Conservation (phyloP, 768 basidiomycete species). For the Pleurotus ostreatus region DNA sequence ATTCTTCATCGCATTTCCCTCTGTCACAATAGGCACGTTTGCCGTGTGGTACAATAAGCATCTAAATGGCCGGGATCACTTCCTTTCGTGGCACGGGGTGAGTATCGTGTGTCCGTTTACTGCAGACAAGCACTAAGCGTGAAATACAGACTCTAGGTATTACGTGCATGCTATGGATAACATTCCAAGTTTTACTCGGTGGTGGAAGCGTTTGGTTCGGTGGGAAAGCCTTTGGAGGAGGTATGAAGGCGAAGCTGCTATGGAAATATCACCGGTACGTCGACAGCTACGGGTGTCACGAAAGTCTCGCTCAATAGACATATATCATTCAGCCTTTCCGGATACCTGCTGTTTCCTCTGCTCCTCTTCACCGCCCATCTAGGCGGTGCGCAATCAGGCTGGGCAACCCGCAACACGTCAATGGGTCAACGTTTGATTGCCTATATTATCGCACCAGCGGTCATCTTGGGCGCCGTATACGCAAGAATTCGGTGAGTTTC, state of each 20-base stretch:
- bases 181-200: slow-evolving; percentile 58
- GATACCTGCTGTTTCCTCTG: slow-evolving; percentile 63
- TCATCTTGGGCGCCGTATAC: slow-evolving; percentile 40
- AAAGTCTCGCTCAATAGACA: not conserved
- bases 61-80: slow-evolving; percentile 46
- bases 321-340: slow-evolving; percentile 49
- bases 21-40: slow-evolving; percentile 55
- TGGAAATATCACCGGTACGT: slow-evolving; percentile 83
- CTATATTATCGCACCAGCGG: slow-evolving; percentile 52
- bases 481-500: slow-evolving; percentile 47
- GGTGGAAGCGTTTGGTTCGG: slow-evolving; percentile 76
- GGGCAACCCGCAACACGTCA: slow-evolving; percentile 39
- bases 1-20: slow-evolving; percentile 49
- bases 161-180: slow-evolving; percentile 56
- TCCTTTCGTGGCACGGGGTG: slow-evolving; percentile 76
- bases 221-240: slow-evolving; percentile 69
- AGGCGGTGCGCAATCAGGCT: slow-evolving; percentile 67
- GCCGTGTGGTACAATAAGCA: slow-evolving; percentile 64
- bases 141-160: slow-evolving; percentile 55
- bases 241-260: slow-evolving; percentile 60
- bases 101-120: slow-evolving; percentile 15
- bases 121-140: no score
- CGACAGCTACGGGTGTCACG: not conserved
- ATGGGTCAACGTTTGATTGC: slow-evolving; percentile 41
- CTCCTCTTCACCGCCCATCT: slow-evolving; percentile 62